A percentile compares a stretch with the other conserved stretches of the same genome.
These are phyloP conservation scores for Cytospora paraplurivora DNA, from an alignment of 2,329 filamentous ascomycete genomes.

Conservation along the genomic window DNA sequence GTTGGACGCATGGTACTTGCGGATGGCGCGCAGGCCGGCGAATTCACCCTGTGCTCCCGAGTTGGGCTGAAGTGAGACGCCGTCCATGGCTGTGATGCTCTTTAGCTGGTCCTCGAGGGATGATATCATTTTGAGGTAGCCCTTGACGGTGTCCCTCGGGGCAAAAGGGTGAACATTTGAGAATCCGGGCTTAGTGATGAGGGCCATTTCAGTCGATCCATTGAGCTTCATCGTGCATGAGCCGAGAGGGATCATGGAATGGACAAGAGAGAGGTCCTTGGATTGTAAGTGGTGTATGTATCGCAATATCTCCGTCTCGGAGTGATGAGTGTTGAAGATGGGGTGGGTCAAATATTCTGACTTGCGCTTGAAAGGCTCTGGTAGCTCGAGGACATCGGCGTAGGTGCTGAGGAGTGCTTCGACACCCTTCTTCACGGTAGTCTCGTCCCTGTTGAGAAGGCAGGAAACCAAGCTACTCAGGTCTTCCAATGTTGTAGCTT, in stretches of 20 bases:
- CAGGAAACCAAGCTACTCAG: conserved; percentile 30
- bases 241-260: conserved; percentile 96
- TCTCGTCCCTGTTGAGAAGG: conserved; percentile 32
- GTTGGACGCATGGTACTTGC: conserved; percentile 76
- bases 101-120: conserved; percentile 76
- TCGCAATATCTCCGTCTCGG: conserved; percentile 88
- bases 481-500: conserved; percentile 45
- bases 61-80: conserved; percentile 90
- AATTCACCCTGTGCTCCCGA: conserved; percentile 97
- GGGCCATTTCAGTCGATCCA: conserved; percentile 88
- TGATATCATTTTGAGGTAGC: conserved; percentile 70
- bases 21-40: conserved; percentile 83
- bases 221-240: conserved; percentile 99
- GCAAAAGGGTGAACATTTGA: conserved; percentile 81
- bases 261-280: conserved; percentile 89
- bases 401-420: conserved; percentile 43
- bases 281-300: conserved; percentile 94
- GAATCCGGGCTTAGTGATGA: conserved; percentile 76
- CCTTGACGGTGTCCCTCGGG: conserved; percentile 62
- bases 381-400: conserved; percentile 43
- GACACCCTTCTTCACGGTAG: conserved; percentile 36
- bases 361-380: conserved; percentile 66
- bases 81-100: conserved; percentile 85
- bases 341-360: conserved; percentile 82
- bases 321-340: conserved; percentile 93